phyloP scores from a whole-genome alignment of 306 rosid species.

The Casuarina equisetifolia region DNA sequence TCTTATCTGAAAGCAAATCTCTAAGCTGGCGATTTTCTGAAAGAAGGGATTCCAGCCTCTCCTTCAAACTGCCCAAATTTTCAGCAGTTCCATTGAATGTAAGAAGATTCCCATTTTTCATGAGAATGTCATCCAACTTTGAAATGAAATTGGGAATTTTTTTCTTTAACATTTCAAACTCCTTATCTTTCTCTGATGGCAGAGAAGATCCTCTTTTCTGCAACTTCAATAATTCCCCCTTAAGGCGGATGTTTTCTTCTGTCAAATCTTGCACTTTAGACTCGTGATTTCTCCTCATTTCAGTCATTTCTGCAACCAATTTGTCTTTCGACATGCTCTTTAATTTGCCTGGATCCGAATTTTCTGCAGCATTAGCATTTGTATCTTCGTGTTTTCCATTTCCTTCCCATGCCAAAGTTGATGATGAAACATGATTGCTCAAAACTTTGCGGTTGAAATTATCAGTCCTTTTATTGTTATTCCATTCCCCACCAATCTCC shows the following conservation, averaged over 20 bases:
- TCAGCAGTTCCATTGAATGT: slow-evolving; percentile 41
- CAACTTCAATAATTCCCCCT: slow-evolving; percentile 52
- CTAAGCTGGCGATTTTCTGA: slow-evolving; percentile 59
- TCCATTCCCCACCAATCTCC: slow-evolving; percentile 55
- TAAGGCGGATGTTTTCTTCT: slow-evolving; percentile 60
- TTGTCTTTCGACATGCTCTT: slow-evolving; percentile 52
- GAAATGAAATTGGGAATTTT: slow-evolving; percentile 56
- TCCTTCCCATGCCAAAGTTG: slow-evolving; percentile 46
- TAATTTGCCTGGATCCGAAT: slow-evolving; percentile 45
- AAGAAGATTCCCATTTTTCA: slow-evolving; percentile 48
- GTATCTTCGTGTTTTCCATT: slow-evolving; percentile 64
- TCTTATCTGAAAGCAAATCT: slow-evolving; percentile 53
- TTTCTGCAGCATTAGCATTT: slow-evolving; percentile 40
- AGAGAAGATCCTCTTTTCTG: slow-evolving; percentile 50
- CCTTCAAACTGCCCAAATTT: slow-evolving; percentile 53
- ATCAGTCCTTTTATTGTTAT: slow-evolving; percentile 49
- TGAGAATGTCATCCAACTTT: slow-evolving; percentile 68
- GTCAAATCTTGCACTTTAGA: slow-evolving; percentile 60
- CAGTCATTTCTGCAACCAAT: slow-evolving; percentile 56
- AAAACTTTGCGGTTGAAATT: slow-evolving; percentile 44
- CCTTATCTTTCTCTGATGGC: slow-evolving; percentile 68
- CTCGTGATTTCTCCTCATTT: slow-evolving; percentile 82
- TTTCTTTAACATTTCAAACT: slow-evolving; percentile 65
- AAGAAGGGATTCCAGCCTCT: slow-evolving; percentile 57
- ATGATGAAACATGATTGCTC: slow-evolving; percentile 32